Conservation (phyloP, 768 basidiomycete genomes). For the Ephemerocybe angulata region DNA sequence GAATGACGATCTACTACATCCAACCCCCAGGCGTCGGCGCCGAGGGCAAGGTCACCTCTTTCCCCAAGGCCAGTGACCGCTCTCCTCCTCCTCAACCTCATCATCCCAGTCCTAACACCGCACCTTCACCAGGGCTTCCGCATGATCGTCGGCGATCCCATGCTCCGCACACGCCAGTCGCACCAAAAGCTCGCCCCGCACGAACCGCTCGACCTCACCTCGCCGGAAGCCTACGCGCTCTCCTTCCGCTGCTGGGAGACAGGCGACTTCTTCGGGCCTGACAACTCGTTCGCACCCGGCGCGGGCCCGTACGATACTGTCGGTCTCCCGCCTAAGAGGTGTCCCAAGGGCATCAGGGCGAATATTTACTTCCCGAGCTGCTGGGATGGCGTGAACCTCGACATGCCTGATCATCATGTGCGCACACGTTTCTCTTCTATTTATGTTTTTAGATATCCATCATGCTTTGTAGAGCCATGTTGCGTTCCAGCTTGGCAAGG, state of each 20-base stretch:
- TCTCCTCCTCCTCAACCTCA: not conserved
- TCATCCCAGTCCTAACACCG: not conserved
- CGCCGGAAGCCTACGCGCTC: not conserved
- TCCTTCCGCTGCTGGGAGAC: slow-evolving; percentile 4
- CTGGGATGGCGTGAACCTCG: slow-evolving; percentile 8
- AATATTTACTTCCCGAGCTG: slow-evolving; percentile 7
- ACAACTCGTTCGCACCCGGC: slow-evolving; percentile 4
- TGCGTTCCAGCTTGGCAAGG: slow-evolving; percentile 5
- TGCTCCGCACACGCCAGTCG: not conserved
- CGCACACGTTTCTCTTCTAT: not conserved
- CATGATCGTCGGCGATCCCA: slow-evolving; percentile 3
- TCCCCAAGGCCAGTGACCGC: slow-evolving; percentile 1
- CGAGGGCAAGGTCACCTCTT: not conserved
- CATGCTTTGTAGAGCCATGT: slow-evolving; percentile 5
- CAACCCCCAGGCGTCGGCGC: not conserved
- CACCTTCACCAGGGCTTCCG: not conserved
- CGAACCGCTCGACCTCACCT: not conserved
- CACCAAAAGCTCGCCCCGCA: not conserved
- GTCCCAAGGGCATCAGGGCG: not conserved
- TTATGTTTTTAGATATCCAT: not conserved
- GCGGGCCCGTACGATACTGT: slow-evolving; percentile 3
- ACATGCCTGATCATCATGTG: slow-evolving; percentile 6
- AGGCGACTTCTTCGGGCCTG: slow-evolving; percentile 1
- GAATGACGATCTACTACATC: slow-evolving; percentile 4
- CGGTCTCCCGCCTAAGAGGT: not conserved